These are phyloP conservation scores for Murraya koenigii DNA, from an alignment of 345 rosid species.

Conservation along the genomic window DNA sequence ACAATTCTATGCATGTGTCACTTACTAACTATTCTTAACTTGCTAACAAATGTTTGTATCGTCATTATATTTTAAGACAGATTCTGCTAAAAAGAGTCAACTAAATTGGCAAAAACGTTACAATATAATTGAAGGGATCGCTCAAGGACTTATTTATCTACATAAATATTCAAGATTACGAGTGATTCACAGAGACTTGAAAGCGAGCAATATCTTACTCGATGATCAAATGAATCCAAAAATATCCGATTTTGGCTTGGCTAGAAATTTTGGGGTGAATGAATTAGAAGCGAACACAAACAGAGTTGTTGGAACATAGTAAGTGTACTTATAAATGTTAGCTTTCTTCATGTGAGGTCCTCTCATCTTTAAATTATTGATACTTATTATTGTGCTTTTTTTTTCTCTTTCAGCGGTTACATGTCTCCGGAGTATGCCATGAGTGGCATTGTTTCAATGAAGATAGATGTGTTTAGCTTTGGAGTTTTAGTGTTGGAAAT, in stretches of 20 bases:
- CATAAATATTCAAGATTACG: neutral
- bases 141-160: constrained; percentile 16
- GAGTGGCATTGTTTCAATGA: neutral
- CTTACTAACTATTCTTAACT: neutral
- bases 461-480: constrained; percentile 14
- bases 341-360: neutral
- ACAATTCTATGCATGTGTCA: neutral
- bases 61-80: neutral
- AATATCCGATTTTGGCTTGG: constrained; percentile 4
- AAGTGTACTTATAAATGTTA: neutral
- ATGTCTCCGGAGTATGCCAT: constrained; percentile 15
- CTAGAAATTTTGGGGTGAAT: neutral
- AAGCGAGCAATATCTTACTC: constrained; percentile 12
- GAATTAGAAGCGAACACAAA: constrained; percentile 1
- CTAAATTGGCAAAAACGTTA: constrained; percentile 5
- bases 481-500: constrained; percentile 16
- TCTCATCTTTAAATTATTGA: neutral
- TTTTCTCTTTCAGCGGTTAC: neutral
- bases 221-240: constrained; percentile 6
- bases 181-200: constrained; percentile 14
- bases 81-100: neutral
- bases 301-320: constrained; percentile 19
- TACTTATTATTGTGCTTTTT: no score
- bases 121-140: constrained; percentile 15
- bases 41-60: no score